Evolutionary conservation across 371 early-diverging fungal genomes (phyloP), one percentile per base, ranked within the genome.

Genomic region (Mortierella sp.): DNA sequence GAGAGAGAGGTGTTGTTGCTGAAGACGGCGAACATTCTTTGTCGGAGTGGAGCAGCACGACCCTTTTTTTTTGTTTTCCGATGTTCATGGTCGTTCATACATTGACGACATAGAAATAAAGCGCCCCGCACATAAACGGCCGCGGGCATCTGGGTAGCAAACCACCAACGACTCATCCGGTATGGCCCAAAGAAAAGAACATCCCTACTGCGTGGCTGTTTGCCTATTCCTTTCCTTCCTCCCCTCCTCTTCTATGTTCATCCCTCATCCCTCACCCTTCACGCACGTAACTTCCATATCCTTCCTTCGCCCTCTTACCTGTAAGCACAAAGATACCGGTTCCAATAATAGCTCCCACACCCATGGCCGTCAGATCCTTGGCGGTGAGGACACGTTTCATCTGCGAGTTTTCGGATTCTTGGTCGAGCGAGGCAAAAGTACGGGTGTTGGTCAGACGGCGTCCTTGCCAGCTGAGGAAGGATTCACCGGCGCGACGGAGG

Each of bases 301-400:
- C 13, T 14, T 19, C 16, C 13, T 19, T 37, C 10, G 1, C 37
- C 10, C 37, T 37, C 73, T 61, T 77, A 87, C 91, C 91, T 43
- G 91, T 90, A n/a, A 90, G 76, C 14, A 89, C 89, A 69, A 86
- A 88, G 77, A 89, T 90, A 75, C 92, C 92, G 28, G 89, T 89
- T 70, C 96, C 96, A 75, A 96, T 95, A 76, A 95, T 95, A 61
- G 91, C 93, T 77, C 96, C 96, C 28, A 92, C 74, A 73, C 82
- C 82, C 75, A 82, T 64, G 43, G 79, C 67, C 37, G 59, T 31
- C 57, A 82, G n/a, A 54, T 82, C 82, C 54, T 70, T 76, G 64
- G 53, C 71, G 3, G 79, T 78, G 70, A 82, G 69, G 78, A 82
- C 82, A 11, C 79, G 61, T 16, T 82, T 82, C 82, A 82, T 78